Evolutionary conservation across 352 stramenopile genomes (phyloP), one percentile per base, ranked within the genome.

Genomic region (Globisporangium alternatum): DNA sequence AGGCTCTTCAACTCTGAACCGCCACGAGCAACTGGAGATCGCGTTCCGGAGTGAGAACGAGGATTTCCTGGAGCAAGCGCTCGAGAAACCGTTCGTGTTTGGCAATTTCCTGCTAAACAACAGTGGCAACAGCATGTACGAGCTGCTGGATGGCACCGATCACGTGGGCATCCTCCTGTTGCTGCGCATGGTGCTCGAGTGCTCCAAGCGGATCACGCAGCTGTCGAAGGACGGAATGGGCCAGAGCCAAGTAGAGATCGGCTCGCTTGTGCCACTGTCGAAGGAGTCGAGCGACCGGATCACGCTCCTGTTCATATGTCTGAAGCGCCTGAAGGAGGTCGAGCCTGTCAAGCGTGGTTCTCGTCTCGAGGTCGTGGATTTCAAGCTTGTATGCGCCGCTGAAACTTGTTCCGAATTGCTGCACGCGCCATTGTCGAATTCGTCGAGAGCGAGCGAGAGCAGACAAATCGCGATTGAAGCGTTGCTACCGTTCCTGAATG

Each of bases 271-370:
- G 25, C 81, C 83, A 12, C 41, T 93, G 19, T 54, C 73, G 0
- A 90, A 92, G 48, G 55, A 65, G 15, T 75, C 74, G 12, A 78
- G 52, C 15, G 80, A 91, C 58, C 81, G 81, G 28, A 67, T 88
- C 17, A 86, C 81, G 5, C 64, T 93, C 5, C 52, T 93, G 21
- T 91, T 93, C 56, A 81, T 91, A 83, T 93, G 85, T 37, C 57
- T 91, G 31, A 93, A 93, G 60, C 84, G 86, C 2, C 55, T 91
- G 2, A 91, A 87, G 59, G 81, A 91, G 5, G 65, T 86, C 12
- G 65, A 56, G 0, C 64, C 71, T 33, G 60, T 69, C 0, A 21
- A 63, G 0, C 39, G 39, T 41, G 39, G 25, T 1, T 37, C 28
- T 1, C 15, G 65, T 10, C 48, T 61, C 0, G 53, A 71, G 2